Evolutionary conservation across 2,329 filamentous ascomycete species (phyloP), one percentile per base, ranked within the genome.

Genomic region (Didymella pinodella): DNA sequence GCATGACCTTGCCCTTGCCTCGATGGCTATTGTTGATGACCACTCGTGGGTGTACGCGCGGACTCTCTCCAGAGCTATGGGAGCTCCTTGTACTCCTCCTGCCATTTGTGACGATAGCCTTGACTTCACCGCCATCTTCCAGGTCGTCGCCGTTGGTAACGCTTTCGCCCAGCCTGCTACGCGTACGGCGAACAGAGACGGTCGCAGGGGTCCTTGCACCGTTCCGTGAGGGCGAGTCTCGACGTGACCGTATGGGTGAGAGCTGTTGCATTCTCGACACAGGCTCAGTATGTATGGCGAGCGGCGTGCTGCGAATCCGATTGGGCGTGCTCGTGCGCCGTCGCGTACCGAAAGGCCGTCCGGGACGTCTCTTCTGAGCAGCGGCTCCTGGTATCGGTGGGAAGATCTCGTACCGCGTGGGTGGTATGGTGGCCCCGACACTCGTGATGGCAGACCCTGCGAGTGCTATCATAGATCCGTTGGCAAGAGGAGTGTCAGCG

Each of bases 321-420:
- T 72, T 74, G 7, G 76, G 75, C 1, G 76, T 77, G 48, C 70
- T 71, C 10, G 73, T 75, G 16, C 75, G 68, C n/a, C 75, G 70
- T 22, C 74, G 71, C 16, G 75, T 66, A 26, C 75, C 75, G 57
- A 78, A 78, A 11, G 77, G 77, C 2, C 77, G 67, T 5, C 73
- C 74, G 32, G 75, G 71, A 18, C 75, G 69, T 6, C 77, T 73
- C 57, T 70, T 77, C 3, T 72, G 59, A 14, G 70, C 61, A 18
- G 74, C 68, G 51, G 78, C 76, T 32, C 84, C 84, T 20, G 85
- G 85, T 8, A 90, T 78, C 0, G 89, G 86, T 8, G 92, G 92
- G 69, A 91, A 94, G 40, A 95, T 86, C 67, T 93, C 89, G 74
- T 92, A 96, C 32, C 91, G 86, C 1, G 82, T 87, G 0, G 87